Evolutionary conservation across 768 basidiomycete species (phyloP), one percentile per base, ranked within the genome.

Genomic region (Macrolepiota dolichaula): DNA sequence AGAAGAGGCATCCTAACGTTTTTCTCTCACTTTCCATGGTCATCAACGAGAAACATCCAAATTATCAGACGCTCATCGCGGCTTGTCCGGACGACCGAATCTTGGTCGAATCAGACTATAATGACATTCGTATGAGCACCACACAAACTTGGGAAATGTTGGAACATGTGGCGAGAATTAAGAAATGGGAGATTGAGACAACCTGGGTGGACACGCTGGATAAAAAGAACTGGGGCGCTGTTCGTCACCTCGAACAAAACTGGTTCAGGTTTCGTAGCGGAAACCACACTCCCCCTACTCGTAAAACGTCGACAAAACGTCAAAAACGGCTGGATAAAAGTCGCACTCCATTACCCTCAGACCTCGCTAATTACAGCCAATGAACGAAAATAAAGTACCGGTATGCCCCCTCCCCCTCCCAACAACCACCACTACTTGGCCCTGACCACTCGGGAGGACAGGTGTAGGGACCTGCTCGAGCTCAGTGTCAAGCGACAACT

Each of bases 21-120:
- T 99, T 87, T 74, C 79, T 96, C 57, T 98, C 96, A 0, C 77
- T 96, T 11, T 97, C 96, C 1, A 92, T 89, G 0, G 85, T 83
- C 60, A 92, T 96, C 67, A 96, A 96, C 63, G 77, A 83, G 22
- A 86, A 89, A 42, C 89, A 90, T 6, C 73, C 79, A 4, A 83
- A 83, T 42, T 83, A 91, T 62, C 76, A 77, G 40, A 75, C 79
- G 1, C 80, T 98, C 19, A 88, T 96, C 53, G 73, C 80, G 46
- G 76, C 79, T 0, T 90, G 88, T 64, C 76, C 85, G 52, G 74
- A 85, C 1, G 71, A 83, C 62, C 85, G 93, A 24, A 79, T 98
- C 27, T 81, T 98, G 53, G 86, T 86, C 32, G 96, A 99, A 73
- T 93, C 91, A 2, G 96, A 98, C 73, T 90, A 82, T 67, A 81